A percentile compares a stretch with the other conserved stretches of the same genome.
Evolutionary conservation across 2,329 filamentous ascomycete genomes (phyloP).

Genomic region (Pseudogymnoascus sp.): DNA sequence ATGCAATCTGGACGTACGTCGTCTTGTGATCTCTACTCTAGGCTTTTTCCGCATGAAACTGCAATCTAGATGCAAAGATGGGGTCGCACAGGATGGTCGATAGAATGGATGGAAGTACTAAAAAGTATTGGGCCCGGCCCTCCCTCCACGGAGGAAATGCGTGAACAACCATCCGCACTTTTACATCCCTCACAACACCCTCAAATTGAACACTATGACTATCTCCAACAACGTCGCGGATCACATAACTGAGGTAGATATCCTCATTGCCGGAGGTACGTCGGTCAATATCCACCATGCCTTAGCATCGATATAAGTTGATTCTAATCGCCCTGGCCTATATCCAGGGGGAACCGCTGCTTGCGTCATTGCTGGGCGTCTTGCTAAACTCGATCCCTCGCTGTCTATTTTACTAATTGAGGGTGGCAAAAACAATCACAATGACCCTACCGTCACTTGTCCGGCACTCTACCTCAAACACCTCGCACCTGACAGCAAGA

Average conservation of each 20-base stretch:
- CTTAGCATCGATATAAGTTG: neutral
- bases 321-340: slow-evolving; percentile 13
- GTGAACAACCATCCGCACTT: neutral
- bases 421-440: slow-evolving; percentile 44
- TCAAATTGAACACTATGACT: neutral
- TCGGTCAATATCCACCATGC: slow-evolving; percentile 25
- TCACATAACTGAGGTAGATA: slow-evolving; percentile 12
- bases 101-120: neutral
- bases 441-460: slow-evolving; percentile 42
- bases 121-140: neutral
- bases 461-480: slow-evolving; percentile 44
- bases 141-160: neutral
- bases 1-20: neutral
- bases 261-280: slow-evolving; percentile 11
- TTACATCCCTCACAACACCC: neutral
- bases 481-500: slow-evolving; percentile 41
- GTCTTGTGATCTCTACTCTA: neutral
- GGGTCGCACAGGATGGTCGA: neutral
- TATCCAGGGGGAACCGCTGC: slow-evolving; percentile 39
- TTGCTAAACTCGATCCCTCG: slow-evolving; percentile 42
- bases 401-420: slow-evolving; percentile 48
- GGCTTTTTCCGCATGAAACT: neutral
- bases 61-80: neutral
- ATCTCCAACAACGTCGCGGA: slow-evolving; percentile 9
- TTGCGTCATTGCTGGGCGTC: slow-evolving; percentile 41